These are phyloP conservation scores for Aureobasidium melanogenum DNA, from an alignment of 2,329 filamentous ascomycete species.

Conservation along the genomic window DNA sequence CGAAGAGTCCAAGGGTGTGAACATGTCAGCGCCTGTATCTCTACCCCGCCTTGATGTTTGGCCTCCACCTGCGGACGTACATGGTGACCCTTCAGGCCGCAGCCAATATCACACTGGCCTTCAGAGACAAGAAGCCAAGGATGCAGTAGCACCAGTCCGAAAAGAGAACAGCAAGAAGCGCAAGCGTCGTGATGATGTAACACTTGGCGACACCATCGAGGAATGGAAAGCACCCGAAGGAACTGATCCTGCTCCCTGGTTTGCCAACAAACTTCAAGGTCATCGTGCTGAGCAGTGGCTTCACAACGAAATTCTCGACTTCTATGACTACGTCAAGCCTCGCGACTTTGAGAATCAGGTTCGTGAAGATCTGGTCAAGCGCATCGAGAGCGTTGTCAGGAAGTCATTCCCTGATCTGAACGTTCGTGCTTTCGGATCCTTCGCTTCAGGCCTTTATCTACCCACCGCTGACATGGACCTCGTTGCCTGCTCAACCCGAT, in stretches of 20 bases:
- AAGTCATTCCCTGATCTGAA: conserved; percentile 40
- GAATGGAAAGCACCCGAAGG: conserved; percentile 33
- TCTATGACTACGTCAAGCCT: conserved; percentile 77
- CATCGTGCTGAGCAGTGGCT: conserved; percentile 46
- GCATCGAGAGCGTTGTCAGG: conserved; percentile 54
- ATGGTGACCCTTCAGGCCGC: background rate
- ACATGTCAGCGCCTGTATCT: background rate
- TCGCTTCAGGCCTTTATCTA: conserved; percentile 65
- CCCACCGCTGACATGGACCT: conserved; percentile 89
- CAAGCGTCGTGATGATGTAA: conserved; percentile 37
- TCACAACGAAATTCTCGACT: conserved; percentile 83
- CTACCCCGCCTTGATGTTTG: conserved; percentile 11
- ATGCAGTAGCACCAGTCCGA: background rate
- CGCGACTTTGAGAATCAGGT: conserved; percentile 67
- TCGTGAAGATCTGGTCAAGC: conserved; percentile 61
- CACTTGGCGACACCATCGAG: conserved; percentile 27
- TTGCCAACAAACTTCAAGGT: conserved; percentile 11
- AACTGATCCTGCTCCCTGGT: conserved; percentile 54
- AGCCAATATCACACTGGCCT: background rate
- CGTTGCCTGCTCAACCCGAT: conserved; percentile 61
- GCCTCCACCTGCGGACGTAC: conserved; percentile 17
- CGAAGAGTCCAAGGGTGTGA: background rate
- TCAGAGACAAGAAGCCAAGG: conserved; percentile 10
- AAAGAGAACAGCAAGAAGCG: conserved; percentile 46
- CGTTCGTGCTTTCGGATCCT: conserved; percentile 83